Conservation (phyloP, 2,329 filamentous ascomycete genomes). For the Hymenoscyphus linearis region DNA sequence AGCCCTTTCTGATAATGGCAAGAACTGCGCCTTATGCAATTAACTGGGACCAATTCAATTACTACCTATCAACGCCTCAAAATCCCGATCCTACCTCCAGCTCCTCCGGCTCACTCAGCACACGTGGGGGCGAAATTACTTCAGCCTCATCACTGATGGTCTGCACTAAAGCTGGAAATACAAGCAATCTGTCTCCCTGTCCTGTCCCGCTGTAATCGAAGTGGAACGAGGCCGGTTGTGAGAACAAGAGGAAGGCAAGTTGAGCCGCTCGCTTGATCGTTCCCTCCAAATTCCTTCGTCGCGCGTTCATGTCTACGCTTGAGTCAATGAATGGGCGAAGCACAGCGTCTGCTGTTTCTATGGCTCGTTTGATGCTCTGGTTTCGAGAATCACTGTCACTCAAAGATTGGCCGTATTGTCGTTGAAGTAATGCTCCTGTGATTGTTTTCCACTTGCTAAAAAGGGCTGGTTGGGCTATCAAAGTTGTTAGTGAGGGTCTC, state of each 20-base stretch:
- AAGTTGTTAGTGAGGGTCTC: not conserved
- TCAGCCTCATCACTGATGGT: constrained; percentile 13
- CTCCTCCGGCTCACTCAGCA: constrained; percentile 10
- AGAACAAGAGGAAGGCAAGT: constrained; percentile 19
- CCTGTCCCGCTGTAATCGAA: constrained; percentile 6
- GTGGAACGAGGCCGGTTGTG: constrained; percentile 12
- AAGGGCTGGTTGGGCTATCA: constrained; percentile 11
- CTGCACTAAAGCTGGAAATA: constrained; percentile 16
- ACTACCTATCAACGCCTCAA: not conserved
- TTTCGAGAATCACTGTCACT: constrained; percentile 8
- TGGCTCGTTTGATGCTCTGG: constrained; percentile 3
- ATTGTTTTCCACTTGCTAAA: constrained; percentile 19
- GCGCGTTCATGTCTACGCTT: not conserved
- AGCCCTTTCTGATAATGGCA: not conserved
- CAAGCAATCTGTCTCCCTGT: constrained; percentile 8
- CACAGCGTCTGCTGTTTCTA: constrained; percentile 9
- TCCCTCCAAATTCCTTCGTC: constrained; percentile 12
- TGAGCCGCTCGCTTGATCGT: constrained; percentile 14
- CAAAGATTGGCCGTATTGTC: constrained; percentile 8
- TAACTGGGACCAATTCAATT: not conserved
- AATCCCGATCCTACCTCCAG: constrained; percentile 3
- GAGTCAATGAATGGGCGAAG: constrained; percentile 12
- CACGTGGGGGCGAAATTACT: constrained; percentile 9
- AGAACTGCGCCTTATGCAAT: not conserved
- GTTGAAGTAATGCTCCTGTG: constrained; percentile 14